These are phyloP conservation scores for Linanthus parryae DNA, from an alignment of 148 eudicot genomes.

Conservation along the genomic window DNA sequence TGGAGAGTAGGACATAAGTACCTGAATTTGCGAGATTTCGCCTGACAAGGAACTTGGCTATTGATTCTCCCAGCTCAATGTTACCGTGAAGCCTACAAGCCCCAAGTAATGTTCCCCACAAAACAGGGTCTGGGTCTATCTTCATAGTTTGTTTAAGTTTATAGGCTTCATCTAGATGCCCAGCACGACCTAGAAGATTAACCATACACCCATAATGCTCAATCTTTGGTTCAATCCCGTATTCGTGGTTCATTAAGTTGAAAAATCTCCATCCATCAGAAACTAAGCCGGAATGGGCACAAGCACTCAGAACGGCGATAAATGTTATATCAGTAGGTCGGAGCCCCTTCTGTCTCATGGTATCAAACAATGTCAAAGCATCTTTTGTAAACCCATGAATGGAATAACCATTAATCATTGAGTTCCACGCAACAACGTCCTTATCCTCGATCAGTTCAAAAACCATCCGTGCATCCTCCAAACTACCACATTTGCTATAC, in stretches of 20 bases:
- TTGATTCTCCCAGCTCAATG: constrained; percentile 48
- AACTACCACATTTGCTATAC: constrained; percentile 89
- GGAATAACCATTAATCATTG: constrained; percentile 78
- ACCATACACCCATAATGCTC: constrained; percentile 99
- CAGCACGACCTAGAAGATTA: constrained; percentile 81
- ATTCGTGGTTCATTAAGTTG: constrained; percentile 39
- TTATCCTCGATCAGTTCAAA: constrained; percentile 50
- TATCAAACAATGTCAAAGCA: constrained; percentile 43
- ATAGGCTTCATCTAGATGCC: constrained; percentile 72
- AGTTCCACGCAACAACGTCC: constrained; percentile 78
- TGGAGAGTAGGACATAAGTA: constrained; percentile 71
- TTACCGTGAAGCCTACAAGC: constrained; percentile 80
- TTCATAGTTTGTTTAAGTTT: constrained; percentile 46
- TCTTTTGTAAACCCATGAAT: constrained; percentile 69
- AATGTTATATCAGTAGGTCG: constrained; percentile 80
- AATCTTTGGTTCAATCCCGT: constrained; percentile 51
- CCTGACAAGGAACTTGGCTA: constrained; percentile 43
- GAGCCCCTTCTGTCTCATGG: constrained; percentile 33
- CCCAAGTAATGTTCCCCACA: constrained; percentile 77
- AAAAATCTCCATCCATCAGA: constrained; percentile 53
- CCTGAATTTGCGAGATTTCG: constrained; percentile 57
- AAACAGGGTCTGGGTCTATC: constrained; percentile 47
- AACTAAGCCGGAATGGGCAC: constrained; percentile 77
- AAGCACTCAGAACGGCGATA: constrained; percentile 69
- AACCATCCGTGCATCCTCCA: constrained; percentile 60